Base-by-base conservation (phyloP, 148 eudicot genomes). In the Nepenthes mirabilis region DNA sequence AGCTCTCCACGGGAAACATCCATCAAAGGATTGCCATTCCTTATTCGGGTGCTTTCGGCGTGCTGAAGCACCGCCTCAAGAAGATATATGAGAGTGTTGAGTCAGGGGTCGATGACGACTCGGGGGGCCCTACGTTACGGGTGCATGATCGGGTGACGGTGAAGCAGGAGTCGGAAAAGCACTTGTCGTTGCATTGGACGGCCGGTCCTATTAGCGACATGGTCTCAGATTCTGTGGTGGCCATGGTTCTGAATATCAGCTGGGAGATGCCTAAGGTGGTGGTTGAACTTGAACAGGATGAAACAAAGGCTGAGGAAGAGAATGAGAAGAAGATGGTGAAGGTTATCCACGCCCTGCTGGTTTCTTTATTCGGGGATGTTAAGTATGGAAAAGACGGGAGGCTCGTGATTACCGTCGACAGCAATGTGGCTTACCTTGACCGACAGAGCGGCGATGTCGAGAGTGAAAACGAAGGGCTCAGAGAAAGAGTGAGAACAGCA, bases 171-270 rank as follows among this genome's bases (percentile, higher is more conserved):
- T 76, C 97, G 0, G 95, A 87, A 33, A 81, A 87, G 60, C 97
- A 91, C 49, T 45, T 91, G 34, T 91, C 97, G 1, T 54, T 91
- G 34, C 95, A 85, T 53, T 91, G 97, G 97, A 40, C 71, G 35
- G 95, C 95, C 0, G 90, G 87, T 59, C 97, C 97, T 1, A 80
- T 91, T 1, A 81, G 91, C 55, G 97, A 91, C 68, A 91, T 91
- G 97, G 97, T 91, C 3, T 82, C 97, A 2, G 97, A 91, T 51
- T 91, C 97, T 1, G 61, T 88, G 47, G 84, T 91, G 53, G 97
- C 97, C 61, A 69, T 91, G 75, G 85, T 91, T 58, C 58, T 91
- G 47, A 91, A 87, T 62, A 79, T 85, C 34, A 79, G 86, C 68
- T 63, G 91, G 65, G 97, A 91, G 61, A 81, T 91, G 95, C 93